Conservation (phyloP, 2,329 filamentous ascomycete genomes). For the Alternaria sp. region DNA sequence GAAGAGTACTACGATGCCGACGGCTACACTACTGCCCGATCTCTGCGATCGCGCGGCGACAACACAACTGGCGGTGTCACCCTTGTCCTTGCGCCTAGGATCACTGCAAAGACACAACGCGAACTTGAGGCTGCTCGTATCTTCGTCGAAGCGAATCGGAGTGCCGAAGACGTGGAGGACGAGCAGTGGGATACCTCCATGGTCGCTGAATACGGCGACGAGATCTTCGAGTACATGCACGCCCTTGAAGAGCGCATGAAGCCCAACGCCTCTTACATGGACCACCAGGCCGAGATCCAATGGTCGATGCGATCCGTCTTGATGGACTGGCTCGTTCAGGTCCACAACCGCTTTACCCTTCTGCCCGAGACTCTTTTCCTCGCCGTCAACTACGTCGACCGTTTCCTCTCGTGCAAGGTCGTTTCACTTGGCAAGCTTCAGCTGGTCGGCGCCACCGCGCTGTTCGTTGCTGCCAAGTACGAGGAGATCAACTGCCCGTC, state of each 20-base stretch:
- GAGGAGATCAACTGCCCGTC: conserved; percentile 99
- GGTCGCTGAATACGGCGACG: conserved; percentile 95
- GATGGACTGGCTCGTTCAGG: conserved; percentile 98
- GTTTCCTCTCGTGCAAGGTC: conserved; percentile 92
- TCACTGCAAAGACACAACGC: conserved; percentile 70
- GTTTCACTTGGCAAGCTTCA: conserved; percentile 95
- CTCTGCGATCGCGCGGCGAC: conserved; percentile 76
- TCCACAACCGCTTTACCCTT: conserved; percentile 88
- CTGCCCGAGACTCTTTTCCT: conserved; percentile 95
- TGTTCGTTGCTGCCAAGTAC: conserved; percentile 96
- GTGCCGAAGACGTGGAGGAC: conserved; percentile 80
- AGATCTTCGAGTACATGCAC: conserved; percentile 93
- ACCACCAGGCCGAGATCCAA: conserved; percentile 93
- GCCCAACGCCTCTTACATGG: conserved; percentile 94
- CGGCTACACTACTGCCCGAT: conserved; percentile 76
- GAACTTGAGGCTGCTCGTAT: conserved; percentile 74
- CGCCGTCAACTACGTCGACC: conserved; percentile 95
- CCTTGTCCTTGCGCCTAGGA: conserved; percentile 73
- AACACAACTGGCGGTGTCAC: conserved; percentile 71
- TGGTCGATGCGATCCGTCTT: conserved; percentile 98
- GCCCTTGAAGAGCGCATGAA: conserved; percentile 86
- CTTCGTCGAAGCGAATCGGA: conserved; percentile 70
- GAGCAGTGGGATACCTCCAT: conserved; percentile 94
- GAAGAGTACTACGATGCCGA: conserved; percentile 77
- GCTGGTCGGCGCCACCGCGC: conserved; percentile 91